phyloP scores from a whole-genome alignment of 441 rosid species.

The Lagerstroemia fauriei region DNA sequence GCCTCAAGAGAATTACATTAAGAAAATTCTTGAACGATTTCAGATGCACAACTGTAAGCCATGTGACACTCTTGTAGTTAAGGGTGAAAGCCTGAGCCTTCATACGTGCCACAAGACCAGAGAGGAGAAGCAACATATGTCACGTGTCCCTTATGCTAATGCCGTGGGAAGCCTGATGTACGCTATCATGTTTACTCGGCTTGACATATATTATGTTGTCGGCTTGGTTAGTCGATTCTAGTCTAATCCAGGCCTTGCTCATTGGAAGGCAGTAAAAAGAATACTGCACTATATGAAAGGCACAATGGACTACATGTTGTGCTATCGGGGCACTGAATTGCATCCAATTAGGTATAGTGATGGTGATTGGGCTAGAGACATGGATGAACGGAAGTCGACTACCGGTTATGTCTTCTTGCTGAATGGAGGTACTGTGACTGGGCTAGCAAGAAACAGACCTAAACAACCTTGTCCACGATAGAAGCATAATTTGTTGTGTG shows the following conservation, averaged over 20 bases:
- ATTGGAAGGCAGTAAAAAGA: background rate
- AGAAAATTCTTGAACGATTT: background rate
- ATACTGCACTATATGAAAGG: background rate
- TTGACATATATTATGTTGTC: too few species aligned
- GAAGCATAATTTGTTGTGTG: conserved; percentile 8
- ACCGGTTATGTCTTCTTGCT: too few species aligned
- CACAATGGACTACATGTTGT: background rate
- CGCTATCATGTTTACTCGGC: too few species aligned
- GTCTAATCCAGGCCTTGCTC: background rate
- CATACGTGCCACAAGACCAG: conserved; percentile 1
- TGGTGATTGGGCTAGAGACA: too few species aligned
- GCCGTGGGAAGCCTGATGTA: too few species aligned
- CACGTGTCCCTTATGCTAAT: too few species aligned
- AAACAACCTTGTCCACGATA: conserved; percentile 1
- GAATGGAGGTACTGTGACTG: background rate
- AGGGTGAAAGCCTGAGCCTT: conserved; percentile 2
- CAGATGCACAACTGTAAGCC: background rate
- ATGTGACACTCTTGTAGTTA: background rate
- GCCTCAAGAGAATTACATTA: background rate
- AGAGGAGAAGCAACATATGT: background rate
- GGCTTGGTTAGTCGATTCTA: too few species aligned
- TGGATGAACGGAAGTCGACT: too few species aligned
- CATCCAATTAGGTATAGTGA: background rate
- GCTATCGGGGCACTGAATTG: background rate
- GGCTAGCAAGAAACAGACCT: background rate